Evolutionary conservation across 768 basidiomycete genomes (phyloP).

Genomic region (Lenzites betulinus): DNA sequence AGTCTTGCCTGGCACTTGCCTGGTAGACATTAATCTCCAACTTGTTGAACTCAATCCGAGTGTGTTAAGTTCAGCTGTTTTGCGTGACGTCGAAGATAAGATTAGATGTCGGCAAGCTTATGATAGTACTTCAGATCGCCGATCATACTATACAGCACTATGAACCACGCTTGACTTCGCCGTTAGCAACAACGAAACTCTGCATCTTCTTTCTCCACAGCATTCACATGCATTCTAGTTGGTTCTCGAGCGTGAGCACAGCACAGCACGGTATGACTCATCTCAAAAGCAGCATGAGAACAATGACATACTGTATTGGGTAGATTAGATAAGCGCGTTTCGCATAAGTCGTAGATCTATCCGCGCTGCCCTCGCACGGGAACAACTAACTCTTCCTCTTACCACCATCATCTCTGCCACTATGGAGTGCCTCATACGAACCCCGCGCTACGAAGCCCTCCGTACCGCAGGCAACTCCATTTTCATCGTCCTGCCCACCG

Average conservation of each 20-base stretch:
- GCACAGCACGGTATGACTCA: background rate
- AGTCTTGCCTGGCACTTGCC: too few species aligned
- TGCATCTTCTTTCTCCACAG: too few species aligned
- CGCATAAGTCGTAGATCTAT: background rate
- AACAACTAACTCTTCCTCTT: background rate
- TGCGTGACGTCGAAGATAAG: too few species aligned
- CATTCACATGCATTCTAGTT: background rate
- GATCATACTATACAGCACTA: too few species aligned
- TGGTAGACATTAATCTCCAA: too few species aligned
- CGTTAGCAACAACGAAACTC: too few species aligned
- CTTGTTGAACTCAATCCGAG: too few species aligned
- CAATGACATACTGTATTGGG: background rate
- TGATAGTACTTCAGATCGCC: too few species aligned
- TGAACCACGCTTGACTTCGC: too few species aligned
- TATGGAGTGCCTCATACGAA: conserved; percentile 3
- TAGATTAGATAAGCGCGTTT: conserved; percentile 5
- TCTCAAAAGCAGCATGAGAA: background rate
- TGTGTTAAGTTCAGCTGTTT: too few species aligned
- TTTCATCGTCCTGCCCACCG: conserved; percentile 9
- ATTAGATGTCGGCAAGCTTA: too few species aligned
- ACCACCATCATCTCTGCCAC: background rate
- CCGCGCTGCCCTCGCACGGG: too few species aligned
- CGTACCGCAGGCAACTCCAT: conserved; percentile 2
- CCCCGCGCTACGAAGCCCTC: conserved; percentile 7
- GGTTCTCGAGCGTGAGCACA: background rate